Base-by-base conservation (phyloP, 2,329 filamentous ascomycete species). In the Pseudopithomyces chartarum region DNA sequence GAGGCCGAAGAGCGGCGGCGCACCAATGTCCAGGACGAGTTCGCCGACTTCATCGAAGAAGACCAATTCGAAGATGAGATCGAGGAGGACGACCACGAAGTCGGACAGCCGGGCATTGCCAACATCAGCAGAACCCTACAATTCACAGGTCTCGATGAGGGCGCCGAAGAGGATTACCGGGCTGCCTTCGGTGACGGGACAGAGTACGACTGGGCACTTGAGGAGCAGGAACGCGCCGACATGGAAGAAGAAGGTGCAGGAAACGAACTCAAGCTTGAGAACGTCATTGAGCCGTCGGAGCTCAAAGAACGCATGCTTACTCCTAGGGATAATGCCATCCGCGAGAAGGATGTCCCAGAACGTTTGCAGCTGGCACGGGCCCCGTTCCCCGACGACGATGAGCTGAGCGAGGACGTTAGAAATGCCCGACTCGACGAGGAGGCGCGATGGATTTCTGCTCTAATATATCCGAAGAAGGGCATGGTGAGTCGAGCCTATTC, bases 271-370 rank as follows among this genome's bases (percentile, higher is more conserved):
- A 92, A 97, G 76, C 85, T 99, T 60, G 97, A 98, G 79, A 94
- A 99, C 73, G 94, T 99, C 49, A 99, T 99, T 69, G 95, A 99
- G 77, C 95, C 95, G 0, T 96, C 93, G 2, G 92, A 99, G 74
- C 85, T 99, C 38, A 88, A 90, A 55, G 95, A 99, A 78, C 94
- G 92, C 78, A 90, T 98, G 75, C 85, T 99, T 66, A 99, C 95
- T 8, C 95, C 98, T 56, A 92, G 93, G 61, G 95, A 99, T 75
- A 96, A 98, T 74, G 81, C 87, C 56, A 97, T 99, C 63, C 91
- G 95, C 47, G 87, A 89, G 70, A 88, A 86, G 19, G 95, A 99
- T 73, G 89, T 97, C 64, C 95, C 95, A 1, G 95, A 99, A 77
- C 89, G 95, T 68, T 94, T 97, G 76, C 95, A 99, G 75, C 79